Conservation (phyloP, 805 yeast species). For the Deakozyma indianensis region DNA sequence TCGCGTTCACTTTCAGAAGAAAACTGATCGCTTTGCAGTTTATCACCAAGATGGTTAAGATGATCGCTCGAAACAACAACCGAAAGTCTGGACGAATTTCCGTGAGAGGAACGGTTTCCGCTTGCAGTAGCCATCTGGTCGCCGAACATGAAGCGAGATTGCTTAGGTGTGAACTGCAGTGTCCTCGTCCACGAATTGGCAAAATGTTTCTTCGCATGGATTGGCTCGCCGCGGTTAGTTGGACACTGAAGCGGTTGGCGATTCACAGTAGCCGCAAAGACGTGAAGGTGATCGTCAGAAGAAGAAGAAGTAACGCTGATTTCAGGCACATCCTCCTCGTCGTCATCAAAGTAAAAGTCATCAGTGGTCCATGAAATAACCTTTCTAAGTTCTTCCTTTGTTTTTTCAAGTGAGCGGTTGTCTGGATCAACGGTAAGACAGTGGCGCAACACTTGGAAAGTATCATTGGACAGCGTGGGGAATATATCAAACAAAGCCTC, state of each 20-base stretch:
- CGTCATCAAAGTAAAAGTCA: conserved; percentile 19
- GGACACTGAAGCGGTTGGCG: conserved; percentile 15
- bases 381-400: conserved; percentile 45
- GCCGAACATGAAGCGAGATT: not conserved
- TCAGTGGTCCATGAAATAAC: conserved; percentile 69
- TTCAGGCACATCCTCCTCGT: not conserved
- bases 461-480: conserved; percentile 74
- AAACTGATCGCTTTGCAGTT: not conserved
- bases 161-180: conserved; percentile 14
- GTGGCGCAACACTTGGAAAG: conserved; percentile 69
- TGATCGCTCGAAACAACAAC: not conserved
- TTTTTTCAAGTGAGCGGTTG: conserved; percentile 52
- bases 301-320: not conserved
- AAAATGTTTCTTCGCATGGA: not conserved
- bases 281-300: not conserved
- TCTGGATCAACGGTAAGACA: conserved; percentile 75
- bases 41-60: not conserved
- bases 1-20: conserved; percentile 1
- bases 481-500: conserved; percentile 87
- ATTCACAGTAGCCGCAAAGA: conserved; percentile 15
- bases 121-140: not conserved
- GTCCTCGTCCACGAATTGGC: conserved; percentile 13
- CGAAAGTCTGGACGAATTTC: not conserved
- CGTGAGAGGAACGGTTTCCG: not conserved
- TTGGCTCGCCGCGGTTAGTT: not conserved